Evolutionary conservation across 768 basidiomycete genomes (phyloP).

Genomic region (Suillus lakei): DNA sequence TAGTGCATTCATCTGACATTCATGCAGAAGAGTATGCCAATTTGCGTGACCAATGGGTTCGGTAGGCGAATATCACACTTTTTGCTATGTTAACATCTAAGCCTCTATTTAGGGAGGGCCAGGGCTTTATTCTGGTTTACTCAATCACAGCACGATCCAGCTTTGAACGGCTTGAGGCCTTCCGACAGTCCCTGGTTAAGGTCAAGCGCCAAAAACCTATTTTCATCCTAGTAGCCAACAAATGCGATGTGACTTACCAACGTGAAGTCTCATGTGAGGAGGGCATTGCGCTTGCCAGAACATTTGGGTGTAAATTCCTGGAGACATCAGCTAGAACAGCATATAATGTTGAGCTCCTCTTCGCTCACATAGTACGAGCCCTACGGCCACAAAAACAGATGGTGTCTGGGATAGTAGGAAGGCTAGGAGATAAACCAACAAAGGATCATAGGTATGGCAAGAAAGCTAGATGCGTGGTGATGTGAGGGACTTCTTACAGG

Average conservation of each 20-base stretch:
- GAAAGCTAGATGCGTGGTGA: too few species aligned
- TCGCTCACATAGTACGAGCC: conserved; percentile 83
- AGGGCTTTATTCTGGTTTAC: conserved; percentile 96
- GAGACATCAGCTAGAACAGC: conserved; percentile 98
- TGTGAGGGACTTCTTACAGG: too few species aligned
- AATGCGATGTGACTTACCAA: conserved; percentile 87
- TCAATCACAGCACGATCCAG: conserved; percentile 91
- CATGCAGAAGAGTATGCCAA: conserved; percentile 92
- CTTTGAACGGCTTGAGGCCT: conserved; percentile 88
- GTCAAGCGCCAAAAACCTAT: conserved; percentile 85
- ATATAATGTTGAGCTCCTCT: conserved; percentile 88
- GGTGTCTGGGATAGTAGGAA: too few species aligned
- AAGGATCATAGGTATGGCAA: too few species aligned
- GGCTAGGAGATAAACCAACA: too few species aligned
- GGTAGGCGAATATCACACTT: conserved; percentile 54
- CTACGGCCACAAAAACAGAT: too few species aligned
- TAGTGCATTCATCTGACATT: conserved; percentile 21
- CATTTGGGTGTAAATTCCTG: conserved; percentile 90
- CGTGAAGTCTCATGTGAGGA: conserved; percentile 93
- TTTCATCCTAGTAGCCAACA: conserved; percentile 96
- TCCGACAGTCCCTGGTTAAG: conserved; percentile 86
- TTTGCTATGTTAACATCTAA: too few species aligned
- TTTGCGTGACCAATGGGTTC: conserved; percentile 96
- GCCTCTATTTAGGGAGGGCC: conserved; percentile 72
- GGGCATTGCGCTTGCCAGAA: conserved; percentile 79